Evolutionary conservation across 208 protist species (phyloP), one percentile per base, ranked within the genome.

Genomic region (Acanthamoeba royreba): DNA sequence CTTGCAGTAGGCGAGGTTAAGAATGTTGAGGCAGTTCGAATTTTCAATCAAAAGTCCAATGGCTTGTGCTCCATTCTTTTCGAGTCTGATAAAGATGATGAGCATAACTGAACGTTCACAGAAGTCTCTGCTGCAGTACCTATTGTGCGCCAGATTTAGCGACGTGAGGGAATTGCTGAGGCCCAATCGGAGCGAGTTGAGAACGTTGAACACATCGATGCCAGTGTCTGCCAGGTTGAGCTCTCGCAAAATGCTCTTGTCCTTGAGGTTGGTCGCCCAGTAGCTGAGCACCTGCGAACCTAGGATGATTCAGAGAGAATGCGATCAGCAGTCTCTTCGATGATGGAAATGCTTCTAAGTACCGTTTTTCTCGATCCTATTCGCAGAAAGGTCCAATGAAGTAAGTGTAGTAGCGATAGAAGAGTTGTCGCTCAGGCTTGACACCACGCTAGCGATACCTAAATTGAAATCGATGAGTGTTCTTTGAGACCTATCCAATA

Each of bases 31-130:
- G 58, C 87, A 92, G 19, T n/a, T 52, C 9, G 38, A 55, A 5
- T 2, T 19, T 19, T 69, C 52, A 3, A 92, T 2, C 42, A 92
- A 43, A 40, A 92, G 33, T 15, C 42, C 61, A 13, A 92, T 40
- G n/a, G 87, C 53, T 22, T 92, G 87, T n/a, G 87, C 35, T 22
- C 87, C 87, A 28, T 45, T 81, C 33, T 92, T 92, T 17, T 92
- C 87, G 25, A 92, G 38, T 33, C 83, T 89, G 52, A 40, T 43
- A 9, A 77, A 83, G n/a, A 15, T 31, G 11, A 15, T 33, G 66
- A 22, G 28, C 17, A 28, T 31, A n/a, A 31, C n/a, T 43, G 13
- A 77, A 77, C n/a, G 22, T 9, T 33, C 13, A 40, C 13, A 77
- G n/a, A 55, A 45, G 46, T 61, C 9, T 28, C 19, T 9, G 38